Percentiles rank a stretch among this genome's conserved stretches.
Evolutionary conservation across 768 basidiomycete genomes (phyloP).

Genomic region (Rubroboletus satanas): DNA sequence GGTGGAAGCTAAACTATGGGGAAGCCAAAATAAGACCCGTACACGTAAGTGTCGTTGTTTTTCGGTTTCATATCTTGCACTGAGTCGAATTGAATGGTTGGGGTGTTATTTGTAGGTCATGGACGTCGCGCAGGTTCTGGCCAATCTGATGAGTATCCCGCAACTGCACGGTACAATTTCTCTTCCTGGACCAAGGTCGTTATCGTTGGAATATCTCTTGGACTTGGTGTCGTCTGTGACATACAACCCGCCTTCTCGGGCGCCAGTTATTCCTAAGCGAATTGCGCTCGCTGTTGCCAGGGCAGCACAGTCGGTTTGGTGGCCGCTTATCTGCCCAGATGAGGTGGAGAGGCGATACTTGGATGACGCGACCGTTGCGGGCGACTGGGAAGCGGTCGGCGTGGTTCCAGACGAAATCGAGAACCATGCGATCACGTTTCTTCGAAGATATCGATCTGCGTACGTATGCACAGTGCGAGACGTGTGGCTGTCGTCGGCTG

Average conservation of each 20-base stretch:
- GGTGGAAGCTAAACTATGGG: slow-evolving; percentile 91
- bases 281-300: slow-evolving; percentile 63
- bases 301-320: slow-evolving; percentile 70
- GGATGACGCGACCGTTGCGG: slow-evolving; percentile 68
- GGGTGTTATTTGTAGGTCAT: slow-evolving; percentile 54
- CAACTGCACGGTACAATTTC: slow-evolving; percentile 65
- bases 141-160: slow-evolving; percentile 65
- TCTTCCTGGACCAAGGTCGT: slow-evolving; percentile 85
- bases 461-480: slow-evolving; percentile 44
- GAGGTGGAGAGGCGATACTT: slow-evolving; percentile 87
- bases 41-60: slow-evolving; percentile 57
- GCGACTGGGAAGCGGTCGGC: slow-evolving; percentile 82
- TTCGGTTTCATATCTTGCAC: slow-evolving; percentile 16
- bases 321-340: slow-evolving; percentile 89
- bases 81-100: slow-evolving; percentile 13
- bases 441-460: slow-evolving; percentile 87
- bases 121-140: slow-evolving; percentile 89
- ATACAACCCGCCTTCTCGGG: slow-evolving; percentile 66
- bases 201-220: slow-evolving; percentile 78
- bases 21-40: slow-evolving; percentile 86
- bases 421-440: slow-evolving; percentile 81
- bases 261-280: slow-evolving; percentile 71
- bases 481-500: slow-evolving; percentile 9
- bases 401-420: slow-evolving; percentile 84
- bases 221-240: slow-evolving; percentile 78